Conservation (phyloP, 805 yeast genomes). For the Cyberlindnera bimundalis region DNA sequence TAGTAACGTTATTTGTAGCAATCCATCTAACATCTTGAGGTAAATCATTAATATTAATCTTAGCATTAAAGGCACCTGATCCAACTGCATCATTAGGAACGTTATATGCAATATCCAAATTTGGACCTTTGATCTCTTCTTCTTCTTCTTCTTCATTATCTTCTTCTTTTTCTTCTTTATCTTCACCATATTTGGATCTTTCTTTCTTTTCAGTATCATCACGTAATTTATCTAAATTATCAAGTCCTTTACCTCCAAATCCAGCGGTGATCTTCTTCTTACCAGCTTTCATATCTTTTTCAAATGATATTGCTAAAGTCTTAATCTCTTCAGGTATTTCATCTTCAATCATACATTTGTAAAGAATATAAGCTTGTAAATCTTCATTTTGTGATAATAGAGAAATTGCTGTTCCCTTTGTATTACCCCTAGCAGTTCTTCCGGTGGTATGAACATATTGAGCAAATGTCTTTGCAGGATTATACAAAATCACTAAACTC, state of each 20-base stretch:
- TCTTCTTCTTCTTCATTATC: conserved; percentile 29
- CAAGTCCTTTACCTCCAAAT: conserved; percentile 91
- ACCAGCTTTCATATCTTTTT: conserved; percentile 61
- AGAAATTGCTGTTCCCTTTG: conserved; percentile 72
- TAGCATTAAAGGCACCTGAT: conserved; percentile 54
- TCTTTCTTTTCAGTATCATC: conserved; percentile 48
- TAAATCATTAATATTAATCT: conserved; percentile 75
- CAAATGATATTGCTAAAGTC: conserved; percentile 51
- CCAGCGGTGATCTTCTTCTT: conserved; percentile 67
- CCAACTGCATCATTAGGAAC: conserved; percentile 54
- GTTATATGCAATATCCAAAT: conserved; percentile 45
- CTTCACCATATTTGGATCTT: conserved; percentile 46
- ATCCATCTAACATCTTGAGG: conserved; percentile 81
- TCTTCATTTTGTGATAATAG: conserved; percentile 63
- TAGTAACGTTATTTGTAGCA: conserved; percentile 63
- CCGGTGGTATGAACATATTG: conserved; percentile 97
- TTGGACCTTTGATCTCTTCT: conserved; percentile 20
- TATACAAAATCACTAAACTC: conserved; percentile 76
- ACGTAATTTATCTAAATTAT: conserved; percentile 63
- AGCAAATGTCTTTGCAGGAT: conserved; percentile 84
- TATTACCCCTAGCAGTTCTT: conserved; percentile 85
- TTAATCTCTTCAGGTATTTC: conserved; percentile 50
- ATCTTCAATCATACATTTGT: conserved; percentile 44
- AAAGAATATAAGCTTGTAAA: conserved; percentile 58
- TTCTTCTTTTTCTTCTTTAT: conserved; percentile 24